Evolutionary conservation across 768 basidiomycete species (phyloP).

Genomic region (Boletus sp.): DNA sequence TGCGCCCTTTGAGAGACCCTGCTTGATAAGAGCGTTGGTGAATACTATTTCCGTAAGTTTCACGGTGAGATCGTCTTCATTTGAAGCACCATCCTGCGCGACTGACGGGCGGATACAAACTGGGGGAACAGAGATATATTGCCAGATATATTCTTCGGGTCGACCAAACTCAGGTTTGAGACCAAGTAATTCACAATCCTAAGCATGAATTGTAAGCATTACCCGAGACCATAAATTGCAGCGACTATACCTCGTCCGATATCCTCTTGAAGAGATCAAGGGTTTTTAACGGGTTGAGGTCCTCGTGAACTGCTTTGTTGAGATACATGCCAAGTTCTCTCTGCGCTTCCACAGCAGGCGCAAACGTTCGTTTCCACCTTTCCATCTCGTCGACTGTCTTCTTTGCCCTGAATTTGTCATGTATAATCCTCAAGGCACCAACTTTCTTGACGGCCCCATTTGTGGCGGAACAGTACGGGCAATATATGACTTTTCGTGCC

Average conservation of each 20-base stretch:
- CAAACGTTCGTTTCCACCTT: constrained; percentile 81
- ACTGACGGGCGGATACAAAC: constrained; percentile 98
- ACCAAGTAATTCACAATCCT: constrained; percentile 96
- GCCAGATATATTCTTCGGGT: constrained; percentile 98
- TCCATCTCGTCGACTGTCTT: constrained; percentile 89
- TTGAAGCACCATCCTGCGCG: constrained; percentile 95
- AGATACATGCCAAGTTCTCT: constrained; percentile 84
- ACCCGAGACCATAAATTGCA: not conserved
- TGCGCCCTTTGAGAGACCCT: constrained; percentile 83
- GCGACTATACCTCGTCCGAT: constrained; percentile 72
- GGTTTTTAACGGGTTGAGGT: constrained; percentile 92
- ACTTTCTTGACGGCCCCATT: constrained; percentile 98
- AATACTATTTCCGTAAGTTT: constrained; percentile 97
- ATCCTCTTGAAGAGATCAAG: constrained; percentile 90
- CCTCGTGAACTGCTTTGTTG: constrained; percentile 86
- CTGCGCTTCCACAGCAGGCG: constrained; percentile 77
- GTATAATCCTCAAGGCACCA: constrained; percentile 92
- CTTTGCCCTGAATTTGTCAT: constrained; percentile 95
- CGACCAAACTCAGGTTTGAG: constrained; percentile 84
- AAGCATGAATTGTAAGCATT: constrained; percentile 4
- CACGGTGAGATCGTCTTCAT: constrained; percentile 97
- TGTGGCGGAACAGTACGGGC: constrained; percentile 88
- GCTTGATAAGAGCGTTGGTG: constrained; percentile 88
- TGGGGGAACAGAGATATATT: constrained; percentile 97
- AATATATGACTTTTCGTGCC: constrained; percentile 89